Evolutionary conservation across 352 stramenopile species (phyloP).

Genomic region (Phytophthora nicotianae): DNA sequence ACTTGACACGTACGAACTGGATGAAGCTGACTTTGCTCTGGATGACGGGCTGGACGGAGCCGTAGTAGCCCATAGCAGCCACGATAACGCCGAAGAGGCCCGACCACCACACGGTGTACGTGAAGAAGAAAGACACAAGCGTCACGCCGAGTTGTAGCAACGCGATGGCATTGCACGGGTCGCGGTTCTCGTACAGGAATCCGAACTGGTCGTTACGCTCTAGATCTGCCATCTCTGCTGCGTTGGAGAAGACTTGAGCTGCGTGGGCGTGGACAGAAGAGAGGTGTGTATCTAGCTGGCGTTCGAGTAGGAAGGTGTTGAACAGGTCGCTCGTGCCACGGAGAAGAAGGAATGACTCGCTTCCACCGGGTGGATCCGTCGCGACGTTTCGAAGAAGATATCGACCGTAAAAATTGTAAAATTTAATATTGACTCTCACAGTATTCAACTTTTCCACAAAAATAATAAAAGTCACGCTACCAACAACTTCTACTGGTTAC

Average conservation of each 20-base stretch:
- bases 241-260: not conserved
- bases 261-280: not conserved
- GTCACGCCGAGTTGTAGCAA: slow-evolving; percentile 75
- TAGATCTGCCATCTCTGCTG: slow-evolving; percentile 62
- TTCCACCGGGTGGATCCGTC: slow-evolving; percentile 16
- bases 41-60: slow-evolving; percentile 80
- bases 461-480: too few species aligned
- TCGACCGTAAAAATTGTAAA: not conserved
- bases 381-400: slow-evolving; percentile 34
- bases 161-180: slow-evolving; percentile 84
- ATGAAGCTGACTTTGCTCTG: slow-evolving; percentile 91
- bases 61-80: slow-evolving; percentile 83
- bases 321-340: not conserved
- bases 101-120: slow-evolving; percentile 82
- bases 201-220: slow-evolving; percentile 74
- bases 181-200: slow-evolving; percentile 86
- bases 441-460: not conserved
- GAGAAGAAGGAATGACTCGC: slow-evolving; percentile 27
- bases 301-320: not conserved
- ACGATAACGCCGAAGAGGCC: slow-evolving; percentile 81
- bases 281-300: not conserved
- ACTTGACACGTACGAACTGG: slow-evolving; percentile 63
- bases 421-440: not conserved
- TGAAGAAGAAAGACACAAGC: slow-evolving; percentile 78
- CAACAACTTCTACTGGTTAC: too few species aligned